Percentiles rank a stretch among this genome's conserved stretches.
Conservation (phyloP, 768 basidiomycete species). For the Rhodotorula graminis region DNA sequence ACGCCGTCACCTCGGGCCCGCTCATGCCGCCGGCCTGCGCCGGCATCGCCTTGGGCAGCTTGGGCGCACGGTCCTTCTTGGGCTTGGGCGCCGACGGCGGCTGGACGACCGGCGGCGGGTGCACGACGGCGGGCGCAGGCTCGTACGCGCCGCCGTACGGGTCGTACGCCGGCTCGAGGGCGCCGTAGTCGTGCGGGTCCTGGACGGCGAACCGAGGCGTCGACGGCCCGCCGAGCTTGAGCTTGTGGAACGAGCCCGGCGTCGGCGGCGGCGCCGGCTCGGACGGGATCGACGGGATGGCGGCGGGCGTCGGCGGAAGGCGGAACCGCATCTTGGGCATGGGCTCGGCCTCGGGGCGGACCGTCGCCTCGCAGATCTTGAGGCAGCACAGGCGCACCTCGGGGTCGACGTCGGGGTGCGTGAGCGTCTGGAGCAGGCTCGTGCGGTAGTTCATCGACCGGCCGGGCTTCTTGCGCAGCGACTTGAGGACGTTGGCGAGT, state of each 20-base stretch:
- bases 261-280: constrained; percentile 5
- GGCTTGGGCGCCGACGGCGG: constrained; percentile 8
- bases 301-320: constrained; percentile 21
- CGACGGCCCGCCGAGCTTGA: constrained; percentile 29
- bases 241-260: constrained; percentile 4
- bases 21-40: constrained; percentile 41
- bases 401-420: constrained; percentile 75
- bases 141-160: background rate
- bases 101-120: constrained; percentile 14
- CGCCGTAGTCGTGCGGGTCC: background rate
- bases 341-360: constrained; percentile 74
- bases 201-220: constrained; percentile 16
- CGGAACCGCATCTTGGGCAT: constrained; percentile 66
- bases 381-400: constrained; percentile 87
- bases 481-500: constrained; percentile 64
- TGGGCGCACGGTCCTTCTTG: constrained; percentile 19
- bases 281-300: background rate
- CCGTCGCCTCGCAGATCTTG: constrained; percentile 83
- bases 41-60: constrained; percentile 15
- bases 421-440: constrained; percentile 70
- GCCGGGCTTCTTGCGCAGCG: constrained; percentile 81
- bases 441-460: constrained; percentile 66
- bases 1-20: constrained; percentile 38
- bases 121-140: background rate
- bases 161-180: background rate